Conservation (phyloP, 345 rosid species). For the Lenwebbia sp. region DNA sequence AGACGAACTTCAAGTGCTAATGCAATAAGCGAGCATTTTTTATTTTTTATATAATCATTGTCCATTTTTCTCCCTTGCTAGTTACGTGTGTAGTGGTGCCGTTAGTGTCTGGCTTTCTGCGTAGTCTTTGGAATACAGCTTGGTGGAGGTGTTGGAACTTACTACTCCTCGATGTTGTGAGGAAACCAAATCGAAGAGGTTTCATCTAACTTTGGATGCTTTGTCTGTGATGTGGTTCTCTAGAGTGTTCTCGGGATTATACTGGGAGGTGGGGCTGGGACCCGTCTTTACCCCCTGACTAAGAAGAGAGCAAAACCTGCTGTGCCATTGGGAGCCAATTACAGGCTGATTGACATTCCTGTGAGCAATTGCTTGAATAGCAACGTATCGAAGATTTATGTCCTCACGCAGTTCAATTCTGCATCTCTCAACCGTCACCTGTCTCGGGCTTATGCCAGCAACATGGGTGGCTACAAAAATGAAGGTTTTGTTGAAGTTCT, state of each 20-base stretch:
- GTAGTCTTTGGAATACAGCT: background rate
- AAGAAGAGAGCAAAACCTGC: constrained; percentile 99
- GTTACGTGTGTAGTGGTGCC: background rate
- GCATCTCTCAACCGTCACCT: constrained; percentile 94
- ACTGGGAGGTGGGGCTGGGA: constrained; percentile 97
- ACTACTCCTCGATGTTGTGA: background rate
- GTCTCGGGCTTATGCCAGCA: constrained; percentile 88
- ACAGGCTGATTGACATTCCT: constrained; percentile 87
- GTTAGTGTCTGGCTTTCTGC: background rate
- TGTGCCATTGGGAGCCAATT: constrained; percentile 91
- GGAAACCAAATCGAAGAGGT: background rate
- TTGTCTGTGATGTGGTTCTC: background rate
- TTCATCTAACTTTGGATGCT: background rate
- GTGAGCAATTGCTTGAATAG: constrained; percentile 97
- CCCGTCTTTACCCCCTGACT: constrained; percentile 79
- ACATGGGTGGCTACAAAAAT: constrained; percentile 95
- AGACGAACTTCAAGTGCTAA: background rate
- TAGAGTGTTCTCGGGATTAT: constrained; percentile 95
- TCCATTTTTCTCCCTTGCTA: background rate
- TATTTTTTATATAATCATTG: background rate
- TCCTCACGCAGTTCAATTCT: constrained; percentile 93
- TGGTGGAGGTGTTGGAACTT: background rate
- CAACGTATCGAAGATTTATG: constrained; percentile 84
- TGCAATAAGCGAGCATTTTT: background rate
- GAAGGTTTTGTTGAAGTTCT: constrained; percentile 99